These are phyloP conservation scores for Canna indica DNA, from an alignment of 176 grass and related monocot species.

Conservation along the genomic window DNA sequence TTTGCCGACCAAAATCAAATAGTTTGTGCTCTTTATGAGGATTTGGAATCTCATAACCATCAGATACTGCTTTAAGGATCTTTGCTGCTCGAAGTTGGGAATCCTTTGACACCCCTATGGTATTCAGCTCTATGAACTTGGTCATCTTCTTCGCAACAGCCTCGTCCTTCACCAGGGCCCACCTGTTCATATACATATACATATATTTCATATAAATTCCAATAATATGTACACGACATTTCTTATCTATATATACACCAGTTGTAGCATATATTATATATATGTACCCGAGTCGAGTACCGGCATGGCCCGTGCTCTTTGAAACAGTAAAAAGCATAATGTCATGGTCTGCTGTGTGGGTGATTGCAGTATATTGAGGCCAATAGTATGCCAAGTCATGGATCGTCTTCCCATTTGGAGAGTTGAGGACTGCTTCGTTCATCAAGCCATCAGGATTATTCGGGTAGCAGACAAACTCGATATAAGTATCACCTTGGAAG, in stretches of 20 bases:
- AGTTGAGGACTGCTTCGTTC: slow-evolving; percentile 42
- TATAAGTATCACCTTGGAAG: slow-evolving; percentile 42
- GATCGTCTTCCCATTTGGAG: slow-evolving; percentile 31
- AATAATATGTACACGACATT: neutral
- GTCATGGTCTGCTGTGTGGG: slow-evolving; percentile 34
- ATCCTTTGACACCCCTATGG: slow-evolving; percentile 88
- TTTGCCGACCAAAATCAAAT: slow-evolving; percentile 47
- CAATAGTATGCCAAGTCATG: slow-evolving; percentile 91
- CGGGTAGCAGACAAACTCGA: slow-evolving; percentile 75
- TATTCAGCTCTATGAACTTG: slow-evolving; percentile 80
- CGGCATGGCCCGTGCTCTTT: slow-evolving; percentile 78
- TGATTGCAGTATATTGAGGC: slow-evolving; percentile 89
- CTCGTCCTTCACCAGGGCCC: slow-evolving; percentile 76
- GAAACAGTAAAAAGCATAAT: slow-evolving; percentile 95
- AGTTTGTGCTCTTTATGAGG: neutral
- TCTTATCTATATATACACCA: slow-evolving; percentile 26
- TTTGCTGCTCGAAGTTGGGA: slow-evolving; percentile 70
- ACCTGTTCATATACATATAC: slow-evolving; percentile 23
- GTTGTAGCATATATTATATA: slow-evolving; percentile 10
- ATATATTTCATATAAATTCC: neutral
- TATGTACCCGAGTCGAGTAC: slow-evolving; percentile 59
- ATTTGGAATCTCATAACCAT: slow-evolving; percentile 37
- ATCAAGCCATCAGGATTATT: slow-evolving; percentile 76
- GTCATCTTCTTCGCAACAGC: slow-evolving; percentile 52
- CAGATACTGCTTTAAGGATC: slow-evolving; percentile 56